Evolutionary conservation across 2,329 filamentous ascomycete species (phyloP), one percentile per base, ranked within the genome.

Genomic region (Didymella sp.): DNA sequence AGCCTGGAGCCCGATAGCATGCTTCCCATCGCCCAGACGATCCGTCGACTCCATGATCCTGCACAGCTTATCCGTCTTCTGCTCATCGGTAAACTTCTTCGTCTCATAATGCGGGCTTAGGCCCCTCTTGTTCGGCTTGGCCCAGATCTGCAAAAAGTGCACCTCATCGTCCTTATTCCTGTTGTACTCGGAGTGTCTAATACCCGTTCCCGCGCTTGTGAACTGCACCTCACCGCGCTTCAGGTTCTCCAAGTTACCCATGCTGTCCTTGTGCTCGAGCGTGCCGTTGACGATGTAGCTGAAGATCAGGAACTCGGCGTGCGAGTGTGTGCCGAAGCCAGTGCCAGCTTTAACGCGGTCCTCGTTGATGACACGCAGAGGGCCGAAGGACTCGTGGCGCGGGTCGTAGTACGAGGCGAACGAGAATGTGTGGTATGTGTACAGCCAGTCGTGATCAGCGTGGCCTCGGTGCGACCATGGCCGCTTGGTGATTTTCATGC

Each of bases 81-180:
- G 82, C 56, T 87, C 89, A 44, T 96, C 91, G 46, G 80, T 77
- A 66, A 92, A 96, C 60, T 85, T 84, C 58, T 81, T 82, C 4
- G 90, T 95, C 75, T 92, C 89, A 73, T 96, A 96, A 35, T 84
- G 82, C 1, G 92, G 92, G 43, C 82, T 82, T 44, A 96, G 81
- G 0, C 90, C 88, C 21, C 82, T 78, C 74, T 87, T 87, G 84
- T 91, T 93, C 0, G 91, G 91, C 46, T 91, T 80, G 1, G 88
- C 91, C 92, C 91, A 96, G 67, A 96, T 96, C 77, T 96, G 92
- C 30, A 96, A 79, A 72, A 96, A 96, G 73, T 96, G 91, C 12
- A 91, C 89, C 22, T 89, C 86, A 41, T 90, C 85, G 13, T 83
- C 78, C 50, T 79, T 74, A 73, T 91, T 87, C 77, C 95, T 87